phyloP scores from a whole-genome alignment of 495 filamentous ascomycete species.

The Aspergillus asperescens region DNA sequence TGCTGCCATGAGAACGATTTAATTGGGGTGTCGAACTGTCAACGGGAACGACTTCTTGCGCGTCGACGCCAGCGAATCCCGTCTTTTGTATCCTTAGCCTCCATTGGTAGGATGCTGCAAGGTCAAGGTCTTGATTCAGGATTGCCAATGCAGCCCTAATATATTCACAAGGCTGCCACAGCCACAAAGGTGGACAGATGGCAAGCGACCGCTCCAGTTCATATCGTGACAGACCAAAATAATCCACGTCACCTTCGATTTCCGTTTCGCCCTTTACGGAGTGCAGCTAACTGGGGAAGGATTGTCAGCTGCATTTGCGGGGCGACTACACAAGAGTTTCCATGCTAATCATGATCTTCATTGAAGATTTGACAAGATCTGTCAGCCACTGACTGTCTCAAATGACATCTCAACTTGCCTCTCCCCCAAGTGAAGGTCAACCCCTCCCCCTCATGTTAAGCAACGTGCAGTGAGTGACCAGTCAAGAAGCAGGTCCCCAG shows the following conservation, averaged over 20 bases:
- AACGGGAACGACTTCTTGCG: slow-evolving; percentile 16
- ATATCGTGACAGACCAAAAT: slow-evolving; percentile 23
- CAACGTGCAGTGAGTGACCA: slow-evolving; percentile 13
- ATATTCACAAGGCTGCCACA: slow-evolving; percentile 23
- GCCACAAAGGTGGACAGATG: slow-evolving; percentile 18
- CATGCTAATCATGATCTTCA: slow-evolving; percentile 21
- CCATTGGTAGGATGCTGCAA: slow-evolving; percentile 6
- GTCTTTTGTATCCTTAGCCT: slow-evolving; percentile 14
- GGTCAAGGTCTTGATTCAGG: slow-evolving; percentile 9
- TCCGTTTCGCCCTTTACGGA: slow-evolving; percentile 16
- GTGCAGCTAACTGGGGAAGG: slow-evolving; percentile 17
- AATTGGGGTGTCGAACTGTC: slow-evolving; percentile 23
- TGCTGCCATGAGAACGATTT: slow-evolving; percentile 13
- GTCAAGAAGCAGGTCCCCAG: slow-evolving; percentile 5
- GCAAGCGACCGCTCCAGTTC: slow-evolving; percentile 22
- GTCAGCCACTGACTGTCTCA: slow-evolving; percentile 17
- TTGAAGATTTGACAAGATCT: slow-evolving; percentile 11
- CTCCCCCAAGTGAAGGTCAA: slow-evolving; percentile 12
- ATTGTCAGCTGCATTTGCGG: slow-evolving; percentile 21
- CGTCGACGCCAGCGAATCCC: slow-evolving; percentile 17
- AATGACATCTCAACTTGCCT: slow-evolving; percentile 16
- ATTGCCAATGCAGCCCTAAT: slow-evolving; percentile 11
- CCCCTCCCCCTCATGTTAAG: slow-evolving; percentile 19
- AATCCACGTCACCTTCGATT: slow-evolving; percentile 25
- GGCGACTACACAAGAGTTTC: slow-evolving; percentile 17